Evolutionary conservation across 495 filamentous ascomycete species (phyloP), one percentile per base, ranked within the genome.

Genomic region (Penicillium roqueforti): DNA sequence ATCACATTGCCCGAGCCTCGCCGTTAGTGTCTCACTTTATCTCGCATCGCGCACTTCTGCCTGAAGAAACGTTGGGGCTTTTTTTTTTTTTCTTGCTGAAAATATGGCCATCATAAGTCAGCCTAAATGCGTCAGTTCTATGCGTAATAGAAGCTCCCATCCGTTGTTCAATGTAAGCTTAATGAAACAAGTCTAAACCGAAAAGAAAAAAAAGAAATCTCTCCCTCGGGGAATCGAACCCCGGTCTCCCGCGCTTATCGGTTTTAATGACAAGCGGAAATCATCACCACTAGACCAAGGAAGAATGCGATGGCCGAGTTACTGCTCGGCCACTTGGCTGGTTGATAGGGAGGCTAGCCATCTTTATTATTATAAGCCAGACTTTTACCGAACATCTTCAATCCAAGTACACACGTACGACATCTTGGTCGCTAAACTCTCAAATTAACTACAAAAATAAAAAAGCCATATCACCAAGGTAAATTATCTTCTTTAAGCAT

Each of bases 171-270:
- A n/a, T n/a, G n/a, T n/a, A n/a, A n/a, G n/a, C n/a, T n/a, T n/a
- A n/a, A n/a, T n/a, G n/a, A 11, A 28, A 25, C 10, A 37, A 26
- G 23, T 4, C 11, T 3, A 16, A 28, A 34, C 16, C 7, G 26
- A 34, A 32, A 20, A 26, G 22, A 3, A 6, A 18, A 40, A 34
- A 64, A 69, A 67, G 55, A 53, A 63, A 65, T 68, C 68, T 71
- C 68, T 71, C 68, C 64, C 60, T 68, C 75, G 69, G 75, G 75
- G 75, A 78, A 78, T 78, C 75, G 75, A 76, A 78, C 74, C 72
- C 72, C 69, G 75, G 74, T 76, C 74, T 77, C 73, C 71, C 73
- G 74, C 75, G 68, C 65, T 68, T 69, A 60, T 67, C 66, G 43
- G 58, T 66, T 5, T 63, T 66, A 65, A 64, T 77, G 74, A 77